Base-by-base conservation (phyloP, 192 early-diverging fungal genomes). In the Thamnidium elegans region DNA sequence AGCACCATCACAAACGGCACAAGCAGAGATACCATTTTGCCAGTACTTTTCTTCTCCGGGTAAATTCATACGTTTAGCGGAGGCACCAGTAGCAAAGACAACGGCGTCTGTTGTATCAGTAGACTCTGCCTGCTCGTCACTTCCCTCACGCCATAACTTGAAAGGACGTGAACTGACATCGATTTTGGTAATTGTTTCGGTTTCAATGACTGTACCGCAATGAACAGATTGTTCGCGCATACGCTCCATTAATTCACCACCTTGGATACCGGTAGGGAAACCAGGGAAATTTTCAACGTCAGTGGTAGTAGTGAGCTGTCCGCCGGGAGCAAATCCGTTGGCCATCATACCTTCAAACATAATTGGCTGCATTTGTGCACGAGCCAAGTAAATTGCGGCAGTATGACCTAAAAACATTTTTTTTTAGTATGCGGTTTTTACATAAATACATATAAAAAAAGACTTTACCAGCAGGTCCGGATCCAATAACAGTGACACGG, bases 1-100 rank as follows among this genome's bases (percentile, higher is more conserved):
- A 52, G 95, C 94, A 66, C 95, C 97, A 75, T 99, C 97, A 79
- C 97, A 99, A 45, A 99, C 97, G 51, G 97, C 97, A 69, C 97
- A 99, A 6, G 97, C 97, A 59, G 92, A 95, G 78, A 99, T 99
- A 67, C 97, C 97, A 19, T 89, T 89, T 77, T 99, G 94, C 97
- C 97, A 97, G 83, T 92, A 95, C 17, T 62, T 79, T 45, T 96
- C 95, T 72, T 97, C 95, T 58, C 95, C 95, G 31, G 85, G 81
- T 61, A 97, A 90, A 74, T 83, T 17, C 77, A 95, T 82, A 56
- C 97, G 84, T 81, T 93, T 96, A 58, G 97, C 97, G 14, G 94
- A 96, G 14, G 97, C 95, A 61, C 97, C 97, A n/a, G 97, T 99
- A 50, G 97, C 94, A 55, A 98, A 86, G 53, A 98, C 89, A 51